A percentile compares a stretch with the other conserved stretches of the same genome.
These are phyloP conservation scores for Prunus padus DNA, from an alignment of 306 rosid genomes.

Conservation along the genomic window DNA sequence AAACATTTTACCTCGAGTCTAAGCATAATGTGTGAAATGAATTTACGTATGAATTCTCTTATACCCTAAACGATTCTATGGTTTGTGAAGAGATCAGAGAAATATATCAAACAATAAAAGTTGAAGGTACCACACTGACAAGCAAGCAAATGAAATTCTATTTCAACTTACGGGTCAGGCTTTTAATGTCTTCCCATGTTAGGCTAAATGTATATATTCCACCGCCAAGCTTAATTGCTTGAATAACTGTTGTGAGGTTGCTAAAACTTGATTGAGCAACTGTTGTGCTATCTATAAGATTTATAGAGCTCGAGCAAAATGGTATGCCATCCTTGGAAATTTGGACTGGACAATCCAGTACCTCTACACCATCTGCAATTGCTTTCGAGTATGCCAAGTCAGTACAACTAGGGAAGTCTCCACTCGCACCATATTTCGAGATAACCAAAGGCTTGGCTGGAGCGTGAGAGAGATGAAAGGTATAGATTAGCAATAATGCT, in stretches of 20 bases:
- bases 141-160: slow-evolving; percentile 23
- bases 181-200: slow-evolving; percentile 59
- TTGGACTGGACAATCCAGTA: slow-evolving; percentile 92
- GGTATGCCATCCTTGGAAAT: slow-evolving; percentile 71
- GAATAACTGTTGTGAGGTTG: slow-evolving; percentile 34
- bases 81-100: neutral
- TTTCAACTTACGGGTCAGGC: slow-evolving; percentile 62
- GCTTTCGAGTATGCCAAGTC: slow-evolving; percentile 59
- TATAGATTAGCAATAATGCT: slow-evolving; percentile 30
- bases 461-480: slow-evolving; percentile 27
- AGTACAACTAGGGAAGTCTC: slow-evolving; percentile 78
- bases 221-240: slow-evolving; percentile 42
- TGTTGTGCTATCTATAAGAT: slow-evolving; percentile 69
- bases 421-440: slow-evolving; percentile 86
- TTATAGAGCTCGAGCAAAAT: slow-evolving; percentile 67
- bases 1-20: neutral
- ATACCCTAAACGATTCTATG: neutral
- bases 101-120: neutral
- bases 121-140: neutral
- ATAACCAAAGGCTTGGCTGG: slow-evolving; percentile 64
- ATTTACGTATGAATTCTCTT: neutral
- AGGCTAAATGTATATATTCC: slow-evolving; percentile 77
- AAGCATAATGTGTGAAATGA: neutral
- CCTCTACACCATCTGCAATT: slow-evolving; percentile 69
- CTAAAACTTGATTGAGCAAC: slow-evolving; percentile 49